These are phyloP conservation scores for Bauhinia variegata DNA, from an alignment of 306 rosid genomes.

Conservation along the genomic window DNA sequence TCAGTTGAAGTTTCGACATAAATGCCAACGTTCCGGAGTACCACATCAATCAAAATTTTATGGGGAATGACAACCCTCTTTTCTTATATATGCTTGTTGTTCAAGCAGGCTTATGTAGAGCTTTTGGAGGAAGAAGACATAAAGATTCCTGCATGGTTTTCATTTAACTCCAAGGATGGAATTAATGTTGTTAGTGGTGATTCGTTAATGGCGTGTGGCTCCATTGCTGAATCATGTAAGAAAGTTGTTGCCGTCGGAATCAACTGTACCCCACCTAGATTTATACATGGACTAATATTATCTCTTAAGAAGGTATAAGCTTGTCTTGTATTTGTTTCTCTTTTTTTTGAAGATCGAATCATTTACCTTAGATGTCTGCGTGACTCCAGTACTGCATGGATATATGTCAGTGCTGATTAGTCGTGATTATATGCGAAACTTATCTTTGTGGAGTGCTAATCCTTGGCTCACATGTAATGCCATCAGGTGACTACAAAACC, in stretches of 20 bases:
- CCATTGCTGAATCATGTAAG: constrained; percentile 55
- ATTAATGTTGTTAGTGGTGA: constrained; percentile 62
- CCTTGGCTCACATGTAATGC: constrained; percentile 27
- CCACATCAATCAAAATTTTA: neutral
- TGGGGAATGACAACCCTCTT: constrained; percentile 27
- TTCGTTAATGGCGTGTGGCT: constrained; percentile 49
- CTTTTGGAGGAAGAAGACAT: constrained; percentile 57
- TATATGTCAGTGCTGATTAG: constrained; percentile 12
- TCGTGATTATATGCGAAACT: constrained; percentile 17
- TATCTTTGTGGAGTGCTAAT: constrained; percentile 7
- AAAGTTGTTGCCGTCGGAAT: constrained; percentile 61
- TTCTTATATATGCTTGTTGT: constrained; percentile 1
- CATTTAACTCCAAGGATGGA: constrained; percentile 66
- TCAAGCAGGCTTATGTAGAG: constrained; percentile 54
- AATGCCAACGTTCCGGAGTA: neutral
- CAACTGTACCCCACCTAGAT: constrained; percentile 69
- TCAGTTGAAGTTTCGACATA: too few species aligned
- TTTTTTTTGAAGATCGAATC: constrained; percentile 21
- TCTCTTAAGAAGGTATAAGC: constrained; percentile 55
- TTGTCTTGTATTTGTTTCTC: constrained; percentile 5
- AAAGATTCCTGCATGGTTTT: constrained; percentile 60
- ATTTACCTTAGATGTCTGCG: too few species aligned
- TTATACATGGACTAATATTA: constrained; percentile 51
- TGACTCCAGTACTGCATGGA: neutral
- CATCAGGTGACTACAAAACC: constrained; percentile 60